Evolutionary conservation across 192 early-diverging fungal species (phyloP).

Genomic region (Backusella luteola): DNA sequence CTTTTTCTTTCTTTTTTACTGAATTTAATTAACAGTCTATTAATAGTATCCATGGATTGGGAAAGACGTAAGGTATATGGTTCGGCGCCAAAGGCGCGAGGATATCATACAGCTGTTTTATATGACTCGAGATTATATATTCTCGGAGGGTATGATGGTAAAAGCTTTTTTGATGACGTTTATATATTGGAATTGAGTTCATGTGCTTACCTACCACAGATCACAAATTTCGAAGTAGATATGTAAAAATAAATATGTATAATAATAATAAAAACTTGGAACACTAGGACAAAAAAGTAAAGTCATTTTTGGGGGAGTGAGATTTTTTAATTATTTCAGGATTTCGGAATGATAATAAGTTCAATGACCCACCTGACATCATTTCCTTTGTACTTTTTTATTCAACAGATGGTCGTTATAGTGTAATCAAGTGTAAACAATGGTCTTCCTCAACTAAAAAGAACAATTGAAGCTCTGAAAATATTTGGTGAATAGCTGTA

Average conservation of each 20-base stretch:
- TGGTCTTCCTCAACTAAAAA: background rate
- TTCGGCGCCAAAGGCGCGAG: constrained; percentile 60
- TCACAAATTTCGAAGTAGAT: constrained; percentile 76
- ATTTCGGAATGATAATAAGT: background rate
- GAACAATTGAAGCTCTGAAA: background rate
- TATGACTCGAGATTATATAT: constrained; percentile 79
- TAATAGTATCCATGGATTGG: constrained; percentile 78
- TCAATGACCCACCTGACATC: background rate
- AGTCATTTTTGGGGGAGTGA: background rate
- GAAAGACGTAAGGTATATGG: constrained; percentile 74
- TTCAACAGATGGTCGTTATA: background rate
- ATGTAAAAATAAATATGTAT: constrained; percentile 10
- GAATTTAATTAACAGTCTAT: background rate
- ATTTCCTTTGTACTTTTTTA: background rate
- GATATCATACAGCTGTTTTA: constrained; percentile 82
- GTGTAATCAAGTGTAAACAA: background rate
- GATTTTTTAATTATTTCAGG: background rate
- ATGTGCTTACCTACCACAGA: constrained; percentile 86
- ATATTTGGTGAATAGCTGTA: background rate
- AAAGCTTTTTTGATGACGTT: constrained; percentile 79
- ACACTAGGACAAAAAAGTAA: background rate
- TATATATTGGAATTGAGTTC: constrained; percentile 79
- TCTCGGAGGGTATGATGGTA: constrained; percentile 88
- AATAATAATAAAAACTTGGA: background rate
- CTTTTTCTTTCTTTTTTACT: background rate